Conservation (phyloP, 805 yeast genomes). For the Huiozyma naganishii region DNA sequence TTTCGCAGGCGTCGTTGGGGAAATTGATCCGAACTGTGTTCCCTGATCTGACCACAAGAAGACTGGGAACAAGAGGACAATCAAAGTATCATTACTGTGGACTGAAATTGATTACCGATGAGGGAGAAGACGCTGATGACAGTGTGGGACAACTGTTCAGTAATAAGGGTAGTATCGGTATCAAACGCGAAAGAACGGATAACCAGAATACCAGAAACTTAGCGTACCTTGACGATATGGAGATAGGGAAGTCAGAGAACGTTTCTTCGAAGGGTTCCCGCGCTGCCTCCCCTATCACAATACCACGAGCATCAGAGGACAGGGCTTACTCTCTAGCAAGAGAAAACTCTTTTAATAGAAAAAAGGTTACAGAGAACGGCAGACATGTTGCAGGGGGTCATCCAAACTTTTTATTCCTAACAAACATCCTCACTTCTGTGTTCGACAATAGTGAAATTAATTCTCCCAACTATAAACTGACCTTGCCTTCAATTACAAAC, state of each 20-base stretch:
- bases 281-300: neutral
- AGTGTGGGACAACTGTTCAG: neutral
- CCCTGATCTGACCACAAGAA: constrained; percentile 60
- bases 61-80: constrained; percentile 74
- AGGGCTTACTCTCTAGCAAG: neutral
- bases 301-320: neutral
- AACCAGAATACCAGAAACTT: neutral
- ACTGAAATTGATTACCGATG: constrained; percentile 22
- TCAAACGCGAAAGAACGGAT: neutral
- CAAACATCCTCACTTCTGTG: constrained; percentile 1
- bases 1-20: constrained; percentile 73
- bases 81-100: constrained; percentile 85
- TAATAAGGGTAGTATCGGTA: neutral
- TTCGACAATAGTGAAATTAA: constrained; percentile 5
- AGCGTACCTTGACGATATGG: neutral
- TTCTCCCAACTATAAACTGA: constrained; percentile 13
- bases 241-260: neutral
- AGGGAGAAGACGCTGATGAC: neutral
- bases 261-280: neutral
- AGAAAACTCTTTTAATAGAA: constrained; percentile 1
- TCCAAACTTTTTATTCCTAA: neutral
- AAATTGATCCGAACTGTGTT: constrained; percentile 54
- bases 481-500: constrained; percentile 33
- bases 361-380: neutral
- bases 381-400: neutral